phyloP scores from a whole-genome alignment of 164 flowering plant genomes.

The Aristolochia fimbriata region DNA sequence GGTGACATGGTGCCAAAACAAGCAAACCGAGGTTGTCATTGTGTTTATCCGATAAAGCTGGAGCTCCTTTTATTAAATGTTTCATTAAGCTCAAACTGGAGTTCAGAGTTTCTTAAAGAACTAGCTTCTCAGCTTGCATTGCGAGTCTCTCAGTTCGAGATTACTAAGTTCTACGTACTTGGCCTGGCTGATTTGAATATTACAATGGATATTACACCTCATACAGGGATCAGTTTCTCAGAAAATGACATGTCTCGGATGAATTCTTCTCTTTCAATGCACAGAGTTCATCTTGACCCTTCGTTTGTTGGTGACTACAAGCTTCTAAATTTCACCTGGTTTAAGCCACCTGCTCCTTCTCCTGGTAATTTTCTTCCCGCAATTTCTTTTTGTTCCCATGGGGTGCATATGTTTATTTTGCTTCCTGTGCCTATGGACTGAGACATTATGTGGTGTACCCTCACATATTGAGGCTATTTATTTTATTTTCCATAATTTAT shows the following conservation, averaged over 20 bases:
- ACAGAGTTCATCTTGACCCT: slow-evolving; percentile 57
- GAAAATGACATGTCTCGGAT: slow-evolving; percentile 43
- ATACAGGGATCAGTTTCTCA: slow-evolving; percentile 70
- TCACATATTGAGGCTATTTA: too few relatives aligned
- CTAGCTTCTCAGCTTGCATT: slow-evolving; percentile 68
- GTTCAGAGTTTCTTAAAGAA: slow-evolving; percentile 42
- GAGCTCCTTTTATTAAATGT: slow-evolving; percentile 77
- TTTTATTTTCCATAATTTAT: too few relatives aligned
- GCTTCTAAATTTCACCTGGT: slow-evolving; percentile 88
- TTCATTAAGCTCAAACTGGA: slow-evolving; percentile 72
- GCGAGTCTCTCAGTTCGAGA: slow-evolving; percentile 60
- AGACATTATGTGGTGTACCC: too few relatives aligned
- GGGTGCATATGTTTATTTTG: too few relatives aligned
- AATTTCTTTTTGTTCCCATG: not conserved
- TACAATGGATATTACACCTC: slow-evolving; percentile 86
- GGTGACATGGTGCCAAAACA: slow-evolving; percentile 63
- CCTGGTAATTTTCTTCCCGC: slow-evolving; percentile 39
- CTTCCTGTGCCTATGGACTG: too few relatives aligned
- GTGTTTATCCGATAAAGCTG: slow-evolving; percentile 88
- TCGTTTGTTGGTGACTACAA: slow-evolving; percentile 65
- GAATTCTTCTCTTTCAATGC: slow-evolving; percentile 58
- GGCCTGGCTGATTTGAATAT: slow-evolving; percentile 60
- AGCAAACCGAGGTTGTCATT: slow-evolving; percentile 61
- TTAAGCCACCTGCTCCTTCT: slow-evolving; percentile 49
- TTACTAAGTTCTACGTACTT: slow-evolving; percentile 67